A percentile compares a stretch with the other conserved stretches of the same genome.
These are phyloP conservation scores for Hypoxylon subgilvum DNA, from an alignment of 495 filamentous ascomycete genomes.

Conservation along the genomic window DNA sequence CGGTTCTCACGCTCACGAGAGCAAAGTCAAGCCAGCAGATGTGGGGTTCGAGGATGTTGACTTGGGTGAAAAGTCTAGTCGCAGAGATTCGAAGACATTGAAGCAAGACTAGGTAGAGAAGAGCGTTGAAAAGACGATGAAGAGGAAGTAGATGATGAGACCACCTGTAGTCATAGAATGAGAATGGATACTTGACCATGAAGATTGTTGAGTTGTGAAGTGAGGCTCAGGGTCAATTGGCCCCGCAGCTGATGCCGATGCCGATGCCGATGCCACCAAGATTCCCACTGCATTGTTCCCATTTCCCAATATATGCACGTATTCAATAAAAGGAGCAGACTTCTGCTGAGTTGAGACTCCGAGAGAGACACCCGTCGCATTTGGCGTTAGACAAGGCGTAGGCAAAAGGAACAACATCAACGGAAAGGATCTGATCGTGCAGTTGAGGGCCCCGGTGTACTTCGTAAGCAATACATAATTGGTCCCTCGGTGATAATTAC, in stretches of 20 bases:
- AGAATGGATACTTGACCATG: conserved; percentile 13
- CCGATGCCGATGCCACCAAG: too few species aligned
- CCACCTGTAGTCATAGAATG: conserved; percentile 23
- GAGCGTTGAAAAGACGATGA: background rate
- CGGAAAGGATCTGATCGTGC: too few species aligned
- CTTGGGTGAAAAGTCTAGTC: conserved; percentile 12
- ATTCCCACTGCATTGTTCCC: too few species aligned
- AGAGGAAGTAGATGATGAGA: conserved; percentile 5
- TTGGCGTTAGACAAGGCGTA: too few species aligned
- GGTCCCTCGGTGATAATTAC: conserved; percentile 1
- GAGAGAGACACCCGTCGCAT: too few species aligned
- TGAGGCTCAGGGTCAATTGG: too few species aligned
- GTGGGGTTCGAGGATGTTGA: conserved; percentile 33
- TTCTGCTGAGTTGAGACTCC: too few species aligned
- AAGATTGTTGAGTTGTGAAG: background rate
- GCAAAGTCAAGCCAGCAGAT: conserved; percentile 21
- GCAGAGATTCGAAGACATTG: conserved; percentile 19
- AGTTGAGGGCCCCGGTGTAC: background rate
- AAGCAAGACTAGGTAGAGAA: conserved; percentile 21
- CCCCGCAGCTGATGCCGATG: too few species aligned
- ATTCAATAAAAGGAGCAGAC: too few species aligned
- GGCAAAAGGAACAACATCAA: too few species aligned
- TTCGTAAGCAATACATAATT: conserved; percentile 17
- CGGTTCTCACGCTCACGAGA: conserved; percentile 10
- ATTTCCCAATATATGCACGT: too few species aligned